Base-by-base conservation (phyloP, 306 rosid genomes). In the Mimosa bimucronata region DNA sequence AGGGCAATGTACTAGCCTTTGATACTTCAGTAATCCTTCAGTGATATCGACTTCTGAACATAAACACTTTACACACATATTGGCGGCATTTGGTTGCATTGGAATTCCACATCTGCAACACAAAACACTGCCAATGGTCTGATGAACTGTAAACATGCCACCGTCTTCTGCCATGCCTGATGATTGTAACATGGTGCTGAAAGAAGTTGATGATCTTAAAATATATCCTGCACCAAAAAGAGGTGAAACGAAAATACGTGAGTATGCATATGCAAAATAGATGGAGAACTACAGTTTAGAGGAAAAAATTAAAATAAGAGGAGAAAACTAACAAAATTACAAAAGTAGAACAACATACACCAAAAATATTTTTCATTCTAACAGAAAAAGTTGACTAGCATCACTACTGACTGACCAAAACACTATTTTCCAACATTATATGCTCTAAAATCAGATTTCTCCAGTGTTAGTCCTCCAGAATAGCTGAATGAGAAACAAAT, bases 1-100 rank as follows among this genome's bases (percentile, higher is more conserved):
- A 0, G 97, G 90, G 60, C 93, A 91, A 76, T 87, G 90, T 28
- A 83, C 55, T 31, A 90, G 87, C 85, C 53, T 75, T 14, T 83
- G 78, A 61, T 81, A 86, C 85, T 88, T 93, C 75, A 87, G 90
- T 61, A 93, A 44, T 31, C 94, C 97, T 87, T 87, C 90, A 0
- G 94, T 91, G 38, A 91, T 93, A 29, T 93, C 90, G n/a, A 85
- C 82, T 79, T 88, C 93, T 1, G 97, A 90, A 16, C 87, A 83
- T 77, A 90, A 71, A 84, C 93, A 93, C 85, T 85, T 90, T 38
- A 86, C 87, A 21, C 97, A 91, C 92, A 87, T 86, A 58, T 88
- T 91, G 66, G 94, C 91, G 74, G 91, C 84, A 81, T 93, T 89
- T 62, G 94, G 97, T 52, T 77, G 77, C 91, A 93, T 86, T 2